phyloP scores from a whole-genome alignment of 441 rosid species.

The Pelargonium australe region DNA sequence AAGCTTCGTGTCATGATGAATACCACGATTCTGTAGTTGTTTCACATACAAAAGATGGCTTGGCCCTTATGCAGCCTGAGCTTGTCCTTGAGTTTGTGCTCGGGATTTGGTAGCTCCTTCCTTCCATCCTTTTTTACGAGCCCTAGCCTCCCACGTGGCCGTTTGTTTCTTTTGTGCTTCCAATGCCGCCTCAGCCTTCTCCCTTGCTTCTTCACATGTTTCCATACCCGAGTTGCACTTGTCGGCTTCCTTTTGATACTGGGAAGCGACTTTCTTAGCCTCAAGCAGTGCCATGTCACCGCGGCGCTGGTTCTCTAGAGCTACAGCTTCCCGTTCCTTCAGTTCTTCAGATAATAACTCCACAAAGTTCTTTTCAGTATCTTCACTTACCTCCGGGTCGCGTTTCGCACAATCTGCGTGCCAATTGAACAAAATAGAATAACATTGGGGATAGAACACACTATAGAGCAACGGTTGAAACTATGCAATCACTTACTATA shows the following conservation, averaged over 20 bases:
- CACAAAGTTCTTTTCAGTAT: constrained; percentile 67
- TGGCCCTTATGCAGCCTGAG: constrained; percentile 33
- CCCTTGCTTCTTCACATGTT: constrained; percentile 93
- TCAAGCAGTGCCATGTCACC: constrained; percentile 72
- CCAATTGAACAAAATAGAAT: not conserved
- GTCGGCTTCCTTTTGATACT: constrained; percentile 93
- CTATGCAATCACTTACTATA: too few relatives aligned
- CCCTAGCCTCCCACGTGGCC: constrained; percentile 65
- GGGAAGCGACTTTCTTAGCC: constrained; percentile 86
- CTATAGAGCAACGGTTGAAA: not conserved
- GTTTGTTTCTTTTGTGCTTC: constrained; percentile 67
- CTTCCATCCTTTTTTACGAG: constrained; percentile 80
- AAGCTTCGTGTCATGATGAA: not conserved
- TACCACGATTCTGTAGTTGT: not conserved
- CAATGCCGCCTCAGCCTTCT: constrained; percentile 63
- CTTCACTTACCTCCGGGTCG: constrained; percentile 76
- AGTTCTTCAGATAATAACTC: constrained; percentile 74
- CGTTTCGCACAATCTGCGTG: constrained; percentile 67
- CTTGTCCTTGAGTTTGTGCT: constrained; percentile 45
- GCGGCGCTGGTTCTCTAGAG: constrained; percentile 62
- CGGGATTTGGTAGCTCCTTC: constrained; percentile 47
- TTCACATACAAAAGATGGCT: not conserved
- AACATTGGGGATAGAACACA: not conserved
- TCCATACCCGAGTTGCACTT: constrained; percentile 95
- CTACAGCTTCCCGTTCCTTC: constrained; percentile 67